Conservation (phyloP, 2,329 filamentous ascomycete genomes). For the Penicillium capsulatum region DNA sequence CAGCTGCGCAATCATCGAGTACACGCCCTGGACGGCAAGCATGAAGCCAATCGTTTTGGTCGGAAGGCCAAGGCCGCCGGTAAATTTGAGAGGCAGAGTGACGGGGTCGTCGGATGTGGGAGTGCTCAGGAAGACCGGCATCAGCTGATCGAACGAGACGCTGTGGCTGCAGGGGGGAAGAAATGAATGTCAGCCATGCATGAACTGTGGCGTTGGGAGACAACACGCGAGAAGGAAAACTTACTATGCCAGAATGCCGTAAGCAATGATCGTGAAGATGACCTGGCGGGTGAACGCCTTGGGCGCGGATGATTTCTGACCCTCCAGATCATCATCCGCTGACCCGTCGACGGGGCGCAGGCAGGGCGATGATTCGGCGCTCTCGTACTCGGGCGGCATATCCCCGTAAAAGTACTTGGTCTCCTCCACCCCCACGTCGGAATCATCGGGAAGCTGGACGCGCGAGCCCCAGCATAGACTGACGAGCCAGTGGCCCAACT, state of each 20-base stretch:
- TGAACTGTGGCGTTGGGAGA: background rate
- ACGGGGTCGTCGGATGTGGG: slow-evolving; percentile 48
- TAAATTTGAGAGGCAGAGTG: slow-evolving; percentile 79
- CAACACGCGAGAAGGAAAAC: slow-evolving; percentile 39
- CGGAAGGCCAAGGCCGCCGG: slow-evolving; percentile 76
- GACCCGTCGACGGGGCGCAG: slow-evolving; percentile 37
- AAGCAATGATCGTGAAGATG: slow-evolving; percentile 79
- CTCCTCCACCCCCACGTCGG: slow-evolving; percentile 37
- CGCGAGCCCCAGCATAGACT: slow-evolving; percentile 27
- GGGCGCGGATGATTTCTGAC: slow-evolving; percentile 42
- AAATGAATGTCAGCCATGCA: slow-evolving; percentile 39
- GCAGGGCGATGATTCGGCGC: slow-evolving; percentile 53
- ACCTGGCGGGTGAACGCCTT: slow-evolving; percentile 80
- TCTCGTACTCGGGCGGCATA: slow-evolving; percentile 65
- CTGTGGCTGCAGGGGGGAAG: slow-evolving; percentile 64
- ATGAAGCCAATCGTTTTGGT: slow-evolving; percentile 84
- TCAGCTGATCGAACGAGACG: slow-evolving; percentile 90
- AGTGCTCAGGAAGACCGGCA: slow-evolving; percentile 86
- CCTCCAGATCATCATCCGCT: slow-evolving; percentile 39
- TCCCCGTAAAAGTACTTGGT: slow-evolving; percentile 52
- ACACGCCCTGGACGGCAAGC: slow-evolving; percentile 80
- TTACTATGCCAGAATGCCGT: slow-evolving; percentile 92
- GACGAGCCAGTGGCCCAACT: slow-evolving; percentile 69
- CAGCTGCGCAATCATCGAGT: slow-evolving; percentile 82
- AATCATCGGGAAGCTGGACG: slow-evolving; percentile 41